phyloP scores from a whole-genome alignment of 805 yeast genomes.

The Wickerhamiella cacticola region DNA sequence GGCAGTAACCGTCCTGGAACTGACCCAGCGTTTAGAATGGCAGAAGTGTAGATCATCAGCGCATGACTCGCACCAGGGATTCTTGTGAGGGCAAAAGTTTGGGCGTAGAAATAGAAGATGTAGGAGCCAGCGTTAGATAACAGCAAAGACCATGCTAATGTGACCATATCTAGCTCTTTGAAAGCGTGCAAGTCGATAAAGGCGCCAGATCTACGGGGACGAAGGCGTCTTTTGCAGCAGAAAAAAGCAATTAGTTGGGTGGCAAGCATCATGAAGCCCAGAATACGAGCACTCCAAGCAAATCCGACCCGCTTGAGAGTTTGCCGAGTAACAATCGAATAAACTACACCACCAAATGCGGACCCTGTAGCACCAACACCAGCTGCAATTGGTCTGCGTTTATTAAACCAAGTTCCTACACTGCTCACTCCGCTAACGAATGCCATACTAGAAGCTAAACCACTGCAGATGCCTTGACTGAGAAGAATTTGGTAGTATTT shows the following conservation, averaged over 20 bases:
- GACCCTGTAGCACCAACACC: conserved; percentile 41
- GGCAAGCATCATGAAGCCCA: conserved; percentile 35
- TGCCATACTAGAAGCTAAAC: conserved; percentile 34
- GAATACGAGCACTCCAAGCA: conserved; percentile 41
- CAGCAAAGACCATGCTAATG: conserved; percentile 21
- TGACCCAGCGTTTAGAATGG: conserved; percentile 31
- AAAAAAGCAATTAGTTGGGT: conserved; percentile 22
- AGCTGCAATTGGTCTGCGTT: conserved; percentile 35
- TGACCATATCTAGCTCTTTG: conserved; percentile 22
- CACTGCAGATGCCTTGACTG: conserved; percentile 40
- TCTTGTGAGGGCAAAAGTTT: conserved; percentile 24
- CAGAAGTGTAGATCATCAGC: conserved; percentile 23
- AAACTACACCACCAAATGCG: conserved; percentile 39
- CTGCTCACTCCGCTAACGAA: conserved; percentile 37
- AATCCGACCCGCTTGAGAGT: conserved; percentile 37
- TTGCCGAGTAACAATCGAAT: conserved; percentile 37
- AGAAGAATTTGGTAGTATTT: conserved; percentile 41
- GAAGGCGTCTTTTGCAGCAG: conserved; percentile 24
- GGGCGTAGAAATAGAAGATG: conserved; percentile 28
- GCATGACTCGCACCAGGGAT: neutral
- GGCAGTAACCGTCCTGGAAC: conserved; percentile 41
- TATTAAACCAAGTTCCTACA: conserved; percentile 36
- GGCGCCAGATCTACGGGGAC: conserved; percentile 24
- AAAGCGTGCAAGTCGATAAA: conserved; percentile 24
- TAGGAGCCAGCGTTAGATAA: conserved; percentile 27